Percentiles rank a stretch among this genome's conserved stretches.
Evolutionary conservation across 2,329 filamentous ascomycete species (phyloP).

Genomic region (Lecanosticta acicola): DNA sequence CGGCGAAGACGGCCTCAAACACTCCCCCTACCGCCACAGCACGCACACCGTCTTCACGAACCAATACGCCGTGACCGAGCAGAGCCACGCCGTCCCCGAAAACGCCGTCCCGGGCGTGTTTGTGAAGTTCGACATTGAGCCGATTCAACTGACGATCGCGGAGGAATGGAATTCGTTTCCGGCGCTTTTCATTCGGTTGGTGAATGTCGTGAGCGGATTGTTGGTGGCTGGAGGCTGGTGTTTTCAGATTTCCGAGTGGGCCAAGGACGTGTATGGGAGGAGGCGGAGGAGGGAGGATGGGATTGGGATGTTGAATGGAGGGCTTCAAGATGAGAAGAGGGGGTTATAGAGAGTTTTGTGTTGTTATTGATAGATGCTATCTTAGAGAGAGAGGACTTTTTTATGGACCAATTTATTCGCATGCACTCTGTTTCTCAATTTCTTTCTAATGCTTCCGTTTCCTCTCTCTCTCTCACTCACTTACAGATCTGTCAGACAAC

Average conservation of each 20-base stretch:
- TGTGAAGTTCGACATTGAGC: constrained; percentile 98
- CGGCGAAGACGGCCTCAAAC: constrained; percentile 32
- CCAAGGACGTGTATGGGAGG: constrained; percentile 37
- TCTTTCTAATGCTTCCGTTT: too few relatives aligned
- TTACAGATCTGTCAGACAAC: too few relatives aligned
- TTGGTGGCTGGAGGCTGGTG: constrained; percentile 92
- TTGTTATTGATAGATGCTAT: neutral
- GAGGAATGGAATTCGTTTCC: constrained; percentile 74
- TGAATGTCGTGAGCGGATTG: constrained; percentile 87
- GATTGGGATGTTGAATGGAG: constrained; percentile 21
- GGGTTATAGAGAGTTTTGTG: constrained; percentile 9
- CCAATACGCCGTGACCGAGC: constrained; percentile 94
- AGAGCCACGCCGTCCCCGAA: constrained; percentile 66
- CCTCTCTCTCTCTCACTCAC: neutral
- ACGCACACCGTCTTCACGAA: constrained; percentile 75
- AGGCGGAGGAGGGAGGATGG: constrained; percentile 15
- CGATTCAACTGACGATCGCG: constrained; percentile 77
- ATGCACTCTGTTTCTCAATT: too few relatives aligned
- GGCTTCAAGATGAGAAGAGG: constrained; percentile 16
- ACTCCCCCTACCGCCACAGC: constrained; percentile 33
- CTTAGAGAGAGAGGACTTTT: too few relatives aligned
- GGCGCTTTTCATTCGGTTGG: constrained; percentile 69
- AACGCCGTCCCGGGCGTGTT: constrained; percentile 79
- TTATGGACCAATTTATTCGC: too few relatives aligned
- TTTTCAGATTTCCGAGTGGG: constrained; percentile 78